Conservation (phyloP, 2,329 filamentous ascomycete genomes). For the Fusarium sp. region DNA sequence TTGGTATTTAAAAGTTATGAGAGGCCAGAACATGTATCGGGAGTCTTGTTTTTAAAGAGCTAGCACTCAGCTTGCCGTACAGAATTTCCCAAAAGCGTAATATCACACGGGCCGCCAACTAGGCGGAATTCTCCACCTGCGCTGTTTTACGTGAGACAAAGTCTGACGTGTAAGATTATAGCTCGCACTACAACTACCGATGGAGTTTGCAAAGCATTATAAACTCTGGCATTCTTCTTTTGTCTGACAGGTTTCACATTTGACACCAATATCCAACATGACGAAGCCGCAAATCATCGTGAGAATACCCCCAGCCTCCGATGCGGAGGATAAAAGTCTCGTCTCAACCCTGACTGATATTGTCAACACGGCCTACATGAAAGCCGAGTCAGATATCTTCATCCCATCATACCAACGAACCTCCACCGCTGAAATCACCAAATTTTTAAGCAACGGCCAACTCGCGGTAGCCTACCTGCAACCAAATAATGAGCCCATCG, state of each 20-base stretch:
- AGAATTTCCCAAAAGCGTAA: not conserved
- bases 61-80: not conserved
- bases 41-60: not conserved
- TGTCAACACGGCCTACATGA: constrained; percentile 42
- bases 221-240: accelerated
- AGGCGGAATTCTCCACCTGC: not conserved
- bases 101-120: not conserved
- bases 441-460: constrained; percentile 32
- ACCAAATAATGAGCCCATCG: constrained; percentile 19
- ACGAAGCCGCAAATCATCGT: constrained; percentile 12
- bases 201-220: not conserved
- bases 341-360: constrained; percentile 30
- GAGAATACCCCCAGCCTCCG: constrained; percentile 25
- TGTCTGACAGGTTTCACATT: accelerated
- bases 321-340: constrained; percentile 31
- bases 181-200: not conserved
- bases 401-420: constrained; percentile 42
- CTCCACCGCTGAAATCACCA: constrained; percentile 26
- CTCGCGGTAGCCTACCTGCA: constrained; percentile 40
- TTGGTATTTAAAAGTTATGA: accelerated
- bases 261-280: not conserved
- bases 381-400: constrained; percentile 43
- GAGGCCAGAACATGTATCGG: not conserved
- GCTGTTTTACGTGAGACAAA: not conserved
- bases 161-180: not conserved